Percentiles rank a stretch among this genome's conserved stretches.
phyloP scores from a whole-genome alignment of 2,329 filamentous ascomycete species.

The Blastomyces gilchristii region DNA sequence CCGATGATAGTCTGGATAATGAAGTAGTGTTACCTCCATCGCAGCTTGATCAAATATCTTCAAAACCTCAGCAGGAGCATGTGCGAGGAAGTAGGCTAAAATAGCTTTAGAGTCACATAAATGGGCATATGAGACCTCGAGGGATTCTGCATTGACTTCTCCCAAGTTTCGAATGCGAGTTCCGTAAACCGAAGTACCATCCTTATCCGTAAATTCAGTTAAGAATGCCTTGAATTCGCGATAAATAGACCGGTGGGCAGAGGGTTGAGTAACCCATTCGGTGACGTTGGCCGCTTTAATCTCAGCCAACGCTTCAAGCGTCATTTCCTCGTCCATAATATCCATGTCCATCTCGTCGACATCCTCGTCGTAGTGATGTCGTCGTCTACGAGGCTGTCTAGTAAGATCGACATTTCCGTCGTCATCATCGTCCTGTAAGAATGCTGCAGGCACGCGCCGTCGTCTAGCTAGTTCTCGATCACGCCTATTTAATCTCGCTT shows the following conservation, averaged over 20 bases:
- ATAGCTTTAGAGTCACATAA: conserved; percentile 84
- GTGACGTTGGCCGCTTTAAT: conserved; percentile 88
- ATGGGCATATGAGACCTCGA: conserved; percentile 94
- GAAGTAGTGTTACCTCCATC: conserved; percentile 88
- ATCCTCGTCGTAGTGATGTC: conserved; percentile 90
- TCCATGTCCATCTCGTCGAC: conserved; percentile 84
- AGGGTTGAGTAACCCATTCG: conserved; percentile 85
- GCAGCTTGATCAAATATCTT: conserved; percentile 95
- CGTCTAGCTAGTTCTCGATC: conserved; percentile 51
- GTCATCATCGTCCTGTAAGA: conserved; percentile 65
- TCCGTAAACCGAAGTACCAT: conserved; percentile 85
- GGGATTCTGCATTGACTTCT: conserved; percentile 89
- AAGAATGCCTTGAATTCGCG: conserved; percentile 96
- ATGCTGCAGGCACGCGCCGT: conserved; percentile 52
- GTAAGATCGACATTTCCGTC: conserved; percentile 77
- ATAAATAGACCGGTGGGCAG: conserved; percentile 86
- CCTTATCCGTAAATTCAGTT: conserved; percentile 87
- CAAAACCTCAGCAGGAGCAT: conserved; percentile 87
- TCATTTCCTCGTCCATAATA: conserved; percentile 91
- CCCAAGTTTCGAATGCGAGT: conserved; percentile 90
- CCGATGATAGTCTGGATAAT: conserved; percentile 94
- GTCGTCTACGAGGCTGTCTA: conserved; percentile 69
- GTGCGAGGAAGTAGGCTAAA: conserved; percentile 89
- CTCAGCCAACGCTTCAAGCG: conserved; percentile 80
- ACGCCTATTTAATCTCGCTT: conserved; percentile 51